Percentiles rank a stretch among this genome's conserved stretches.
Conservation (phyloP, 2,329 filamentous ascomycete species). For the Alternaria sp. region DNA sequence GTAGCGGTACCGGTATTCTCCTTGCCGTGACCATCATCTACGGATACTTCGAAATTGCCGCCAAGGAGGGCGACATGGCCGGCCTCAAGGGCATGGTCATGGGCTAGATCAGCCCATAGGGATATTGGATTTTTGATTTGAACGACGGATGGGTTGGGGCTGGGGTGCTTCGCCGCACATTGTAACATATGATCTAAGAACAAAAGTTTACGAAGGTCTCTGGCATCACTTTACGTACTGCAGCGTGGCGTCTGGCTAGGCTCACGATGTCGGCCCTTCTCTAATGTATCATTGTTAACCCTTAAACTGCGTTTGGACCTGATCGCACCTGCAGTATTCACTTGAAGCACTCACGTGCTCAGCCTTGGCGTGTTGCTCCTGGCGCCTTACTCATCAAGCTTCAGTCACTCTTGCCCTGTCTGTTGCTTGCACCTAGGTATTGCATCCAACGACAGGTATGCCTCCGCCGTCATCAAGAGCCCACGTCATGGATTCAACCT, state of each 20-base stretch:
- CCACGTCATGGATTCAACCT: neutral
- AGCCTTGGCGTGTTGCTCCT: neutral
- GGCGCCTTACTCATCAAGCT: neutral
- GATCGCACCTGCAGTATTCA: neutral
- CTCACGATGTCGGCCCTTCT: constrained; percentile 1
- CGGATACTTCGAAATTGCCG: constrained; percentile 98
- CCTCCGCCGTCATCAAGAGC: neutral
- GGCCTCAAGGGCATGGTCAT: constrained; percentile 73
- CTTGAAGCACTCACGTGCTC: neutral
- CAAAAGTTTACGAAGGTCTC: constrained; percentile 15
- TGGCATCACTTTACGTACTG: constrained; percentile 8
- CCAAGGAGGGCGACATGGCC: constrained; percentile 94
- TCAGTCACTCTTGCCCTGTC: neutral
- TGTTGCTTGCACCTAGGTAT: neutral
- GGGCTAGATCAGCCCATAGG: constrained; percentile 46
- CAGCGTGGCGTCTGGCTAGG: constrained; percentile 7
- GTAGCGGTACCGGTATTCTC: constrained; percentile 95
- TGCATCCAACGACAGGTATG: neutral
- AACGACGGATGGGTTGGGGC: neutral
- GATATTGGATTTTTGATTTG: constrained; percentile 5
- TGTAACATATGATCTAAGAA: constrained; percentile 18
- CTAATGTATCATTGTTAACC: constrained; percentile 16
- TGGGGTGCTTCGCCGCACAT: constrained; percentile 13
- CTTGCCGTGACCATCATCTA: constrained; percentile 99
- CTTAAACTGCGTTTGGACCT: neutral